Evolutionary conservation across 1,284 basidiomycete genomes (phyloP).

Genomic region (Irpex lacteus): DNA sequence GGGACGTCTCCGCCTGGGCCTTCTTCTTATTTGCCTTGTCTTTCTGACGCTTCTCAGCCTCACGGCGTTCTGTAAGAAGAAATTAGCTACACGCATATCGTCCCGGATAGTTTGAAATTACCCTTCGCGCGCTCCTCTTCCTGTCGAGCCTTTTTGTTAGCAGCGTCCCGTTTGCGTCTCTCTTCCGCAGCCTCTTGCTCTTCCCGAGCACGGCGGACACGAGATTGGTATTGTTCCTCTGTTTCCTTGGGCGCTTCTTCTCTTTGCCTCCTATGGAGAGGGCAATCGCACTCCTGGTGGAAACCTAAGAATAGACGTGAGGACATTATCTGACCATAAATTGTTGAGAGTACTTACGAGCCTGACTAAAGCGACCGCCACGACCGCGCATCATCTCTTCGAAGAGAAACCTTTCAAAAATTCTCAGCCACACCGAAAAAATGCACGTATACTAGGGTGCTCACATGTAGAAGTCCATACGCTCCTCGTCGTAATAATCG

Average conservation of each 20-base stretch:
- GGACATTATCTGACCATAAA: not conserved
- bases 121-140: conserved; percentile 54
- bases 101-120: conserved; percentile 21
- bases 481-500: conserved; percentile 18
- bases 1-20: conserved; percentile 46
- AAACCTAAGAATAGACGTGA: not conserved
- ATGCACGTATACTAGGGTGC: conserved; percentile 15
- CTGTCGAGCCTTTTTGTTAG: conserved; percentile 40
- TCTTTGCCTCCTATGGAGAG: not conserved
- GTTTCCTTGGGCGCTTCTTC: not conserved
- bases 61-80: conserved; percentile 39
- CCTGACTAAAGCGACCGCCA: conserved; percentile 27
- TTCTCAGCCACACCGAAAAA: not conserved
- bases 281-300: not conserved
- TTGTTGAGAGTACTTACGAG: conserved; percentile 21
- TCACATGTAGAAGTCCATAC: conserved; percentile 43
- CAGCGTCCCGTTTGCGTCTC: conserved; percentile 45
- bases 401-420: conserved; percentile 41
- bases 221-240: conserved; percentile 46
- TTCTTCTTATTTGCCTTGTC: conserved; percentile 53
- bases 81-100: not conserved
- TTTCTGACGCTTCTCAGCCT: conserved; percentile 57
- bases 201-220: conserved; percentile 46
- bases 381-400: conserved; percentile 42
- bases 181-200: conserved; percentile 52